Conservation (phyloP, 2,329 filamentous ascomycete genomes). For the Penicillium sp. region DNA sequence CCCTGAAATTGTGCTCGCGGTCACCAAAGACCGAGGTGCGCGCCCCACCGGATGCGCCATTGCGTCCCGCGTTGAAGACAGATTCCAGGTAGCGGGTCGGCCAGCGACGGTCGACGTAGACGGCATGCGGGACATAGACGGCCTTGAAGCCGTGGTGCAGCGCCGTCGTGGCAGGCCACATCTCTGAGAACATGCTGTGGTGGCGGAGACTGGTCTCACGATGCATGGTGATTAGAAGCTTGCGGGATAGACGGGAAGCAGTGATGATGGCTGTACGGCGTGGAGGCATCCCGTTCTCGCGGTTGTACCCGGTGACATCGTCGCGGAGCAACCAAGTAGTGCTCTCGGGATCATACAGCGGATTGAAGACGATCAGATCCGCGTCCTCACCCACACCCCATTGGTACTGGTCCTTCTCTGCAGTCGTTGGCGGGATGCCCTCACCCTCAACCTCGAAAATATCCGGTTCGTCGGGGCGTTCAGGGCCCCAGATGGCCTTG, state of each 20-base stretch:
- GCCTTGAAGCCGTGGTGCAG: conserved; percentile 92
- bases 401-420: conserved; percentile 76
- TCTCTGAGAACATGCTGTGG: conserved; percentile 91
- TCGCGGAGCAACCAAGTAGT: conserved; percentile 82
- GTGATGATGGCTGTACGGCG: conserved; percentile 89
- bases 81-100: conserved; percentile 74
- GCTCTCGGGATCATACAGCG: conserved; percentile 84
- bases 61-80: conserved; percentile 77
- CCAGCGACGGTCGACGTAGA: conserved; percentile 87
- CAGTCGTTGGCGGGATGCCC: conserved; percentile 67
- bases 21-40: conserved; percentile 76
- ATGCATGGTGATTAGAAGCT: conserved; percentile 84
- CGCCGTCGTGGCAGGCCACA: conserved; percentile 88
- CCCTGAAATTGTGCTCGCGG: conserved; percentile 83
- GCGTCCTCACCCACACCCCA: conserved; percentile 93
- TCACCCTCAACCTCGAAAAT: conserved; percentile 75
- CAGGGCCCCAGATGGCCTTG: conserved; percentile 80
- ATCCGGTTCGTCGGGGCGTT: conserved; percentile 68
- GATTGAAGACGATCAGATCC: conserved; percentile 88
- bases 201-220: conserved; percentile 81
- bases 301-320: conserved; percentile 83
- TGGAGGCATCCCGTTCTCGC: conserved; percentile 60
- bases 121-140: conserved; percentile 84
- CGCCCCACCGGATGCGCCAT: conserved; percentile 73
- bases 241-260: conserved; percentile 77